Evolutionary conservation across 768 basidiomycete species (phyloP).

Genomic region (Phylloporus sp.): DNA sequence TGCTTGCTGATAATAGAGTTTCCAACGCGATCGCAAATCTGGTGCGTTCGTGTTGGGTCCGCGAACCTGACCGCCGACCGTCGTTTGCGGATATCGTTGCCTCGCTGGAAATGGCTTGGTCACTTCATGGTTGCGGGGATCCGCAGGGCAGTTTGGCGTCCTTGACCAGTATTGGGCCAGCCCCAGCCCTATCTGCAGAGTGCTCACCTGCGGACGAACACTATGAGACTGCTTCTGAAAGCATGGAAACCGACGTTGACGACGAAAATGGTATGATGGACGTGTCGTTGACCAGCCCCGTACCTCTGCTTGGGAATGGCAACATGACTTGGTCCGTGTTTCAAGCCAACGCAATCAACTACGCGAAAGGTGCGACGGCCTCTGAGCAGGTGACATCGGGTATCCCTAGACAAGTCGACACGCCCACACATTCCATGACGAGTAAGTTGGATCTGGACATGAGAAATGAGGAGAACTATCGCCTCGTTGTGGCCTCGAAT

Average conservation of each 20-base stretch:
- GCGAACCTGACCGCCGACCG: slow-evolving; percentile 47
- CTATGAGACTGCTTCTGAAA: slow-evolving; percentile 27
- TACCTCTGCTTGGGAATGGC: neutral
- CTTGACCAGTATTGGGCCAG: neutral
- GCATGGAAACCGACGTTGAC: slow-evolving; percentile 16
- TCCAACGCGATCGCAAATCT: slow-evolving; percentile 37
- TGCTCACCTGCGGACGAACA: slow-evolving; percentile 21
- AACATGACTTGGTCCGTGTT: neutral
- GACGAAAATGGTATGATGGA: slow-evolving; percentile 17
- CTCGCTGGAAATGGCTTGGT: slow-evolving; percentile 43
- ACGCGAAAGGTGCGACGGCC: slow-evolving; percentile 20
- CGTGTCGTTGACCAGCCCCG: slow-evolving; percentile 16
- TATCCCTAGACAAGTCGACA: neutral
- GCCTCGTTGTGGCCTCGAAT: slow-evolving; percentile 45
- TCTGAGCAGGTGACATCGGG: neutral
- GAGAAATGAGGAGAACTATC: slow-evolving; percentile 62
- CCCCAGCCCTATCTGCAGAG: slow-evolving; percentile 2
- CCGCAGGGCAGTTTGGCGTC: neutral
- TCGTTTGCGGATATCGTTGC: slow-evolving; percentile 46
- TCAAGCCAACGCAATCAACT: slow-evolving; percentile 4
- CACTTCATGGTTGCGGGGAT: slow-evolving; percentile 28
- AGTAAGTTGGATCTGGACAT: slow-evolving; percentile 38
- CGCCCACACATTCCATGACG: slow-evolving; percentile 29
- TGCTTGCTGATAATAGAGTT: slow-evolving; percentile 29
- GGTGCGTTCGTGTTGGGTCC: slow-evolving; percentile 53